Conservation (phyloP, 495 filamentous ascomycete species). For the Penicillium paxilli region DNA sequence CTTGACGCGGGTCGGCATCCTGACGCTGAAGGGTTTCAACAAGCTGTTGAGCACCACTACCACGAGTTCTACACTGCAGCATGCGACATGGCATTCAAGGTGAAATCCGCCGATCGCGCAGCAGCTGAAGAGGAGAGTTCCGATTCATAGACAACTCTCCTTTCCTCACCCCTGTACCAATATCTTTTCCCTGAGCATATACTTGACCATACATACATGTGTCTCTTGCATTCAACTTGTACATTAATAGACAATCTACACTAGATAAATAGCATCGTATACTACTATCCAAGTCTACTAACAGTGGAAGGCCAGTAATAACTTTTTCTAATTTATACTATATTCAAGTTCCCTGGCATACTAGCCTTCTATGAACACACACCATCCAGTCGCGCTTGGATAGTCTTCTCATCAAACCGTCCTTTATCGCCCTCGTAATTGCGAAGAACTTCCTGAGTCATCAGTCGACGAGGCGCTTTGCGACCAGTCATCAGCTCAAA, state of each 20-base stretch:
- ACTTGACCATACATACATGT: no score
- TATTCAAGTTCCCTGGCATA: no score
- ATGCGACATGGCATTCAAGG: constrained; percentile 37
- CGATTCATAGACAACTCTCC: neutral
- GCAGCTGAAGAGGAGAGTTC: neutral
- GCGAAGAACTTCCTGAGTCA: constrained; percentile 67
- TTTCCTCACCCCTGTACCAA: neutral
- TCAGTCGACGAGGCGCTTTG: constrained; percentile 70
- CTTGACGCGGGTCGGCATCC: neutral
- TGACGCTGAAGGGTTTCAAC: constrained; percentile 1
- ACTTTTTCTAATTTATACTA: no score
- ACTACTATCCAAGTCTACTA: no score
- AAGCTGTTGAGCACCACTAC: constrained; percentile 26
- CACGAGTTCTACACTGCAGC: constrained; percentile 38
- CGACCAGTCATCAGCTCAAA: constrained; percentile 85
- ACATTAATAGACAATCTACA: no score
- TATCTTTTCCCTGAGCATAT: no score
- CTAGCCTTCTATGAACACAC: constrained; percentile 18
- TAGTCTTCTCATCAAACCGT: constrained; percentile 45
- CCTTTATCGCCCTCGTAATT: constrained; percentile 46
- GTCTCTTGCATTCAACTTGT: no score
- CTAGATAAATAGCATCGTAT: no score
- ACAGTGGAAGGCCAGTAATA: no score
- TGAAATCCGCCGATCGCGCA: constrained; percentile 17
- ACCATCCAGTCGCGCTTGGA: constrained; percentile 39